Base-by-base conservation (phyloP, 768 basidiomycete species). In the Podaxis sp. region DNA sequence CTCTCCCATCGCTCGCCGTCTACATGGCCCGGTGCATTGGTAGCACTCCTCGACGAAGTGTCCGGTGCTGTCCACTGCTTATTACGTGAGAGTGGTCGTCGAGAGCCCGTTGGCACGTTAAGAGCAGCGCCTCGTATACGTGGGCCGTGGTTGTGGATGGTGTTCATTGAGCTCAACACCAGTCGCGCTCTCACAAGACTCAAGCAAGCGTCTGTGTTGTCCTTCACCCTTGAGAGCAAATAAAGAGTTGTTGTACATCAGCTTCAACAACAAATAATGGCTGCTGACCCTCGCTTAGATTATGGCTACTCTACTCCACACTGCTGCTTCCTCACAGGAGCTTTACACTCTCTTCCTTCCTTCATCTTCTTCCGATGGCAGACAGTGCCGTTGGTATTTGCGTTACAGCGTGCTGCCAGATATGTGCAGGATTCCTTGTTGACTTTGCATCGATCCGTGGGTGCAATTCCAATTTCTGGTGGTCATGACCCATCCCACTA, bases 1-100 rank as follows among this genome's bases (percentile, higher is more conserved):
- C 87, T 78, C 55, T 89, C 88, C 84, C 87, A 83, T 48, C 82
- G 76, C 56, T 85, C 85, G 25, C 68, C 66, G 64, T 88, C 85
- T 16, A 67, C 67, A 62, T 75, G 69, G 51, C 73, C 71, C 5
- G 77, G 72, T 3, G 74, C 75, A 48, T 67, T 74, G 56, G 68
- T 64, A 25, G 73, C 67, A 50, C 69, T 73, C 61, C 75, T 70
- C 35, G 74, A 73, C 57, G 69, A 69, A 51, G 70, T 71, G 50
- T 79, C 79, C 1, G 74, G 73, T 5, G 85, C 78, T 9, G 82
- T 75, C 87, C 87, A 88, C 61, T 85, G 83, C 63, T 79, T 86
- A 74, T 89, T 88, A 56, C 80, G 75, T 2, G 77, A 78, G 51
- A 72, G 72, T 50, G 72, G 67, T 60, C 72, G 70, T n/a, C 73